Evolutionary conservation across 1,284 basidiomycete genomes (phyloP).

Genomic region (Sporisorium sorghi): DNA sequence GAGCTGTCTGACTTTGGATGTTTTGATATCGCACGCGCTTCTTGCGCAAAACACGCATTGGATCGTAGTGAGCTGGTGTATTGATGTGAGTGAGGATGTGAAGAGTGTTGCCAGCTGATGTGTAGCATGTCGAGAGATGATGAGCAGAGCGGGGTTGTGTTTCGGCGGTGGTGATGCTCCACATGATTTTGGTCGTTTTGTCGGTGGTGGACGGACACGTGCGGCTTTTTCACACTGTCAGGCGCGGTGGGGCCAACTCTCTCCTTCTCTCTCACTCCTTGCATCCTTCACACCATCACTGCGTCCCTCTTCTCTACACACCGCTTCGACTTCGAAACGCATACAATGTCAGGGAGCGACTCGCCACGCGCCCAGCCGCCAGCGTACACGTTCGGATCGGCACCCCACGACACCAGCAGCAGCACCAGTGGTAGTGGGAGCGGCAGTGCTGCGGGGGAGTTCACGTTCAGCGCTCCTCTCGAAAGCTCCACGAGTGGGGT

Average conservation of each 20-base stretch:
- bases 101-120: too few relatives aligned
- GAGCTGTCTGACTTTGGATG: slow-evolving; percentile 5
- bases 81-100: too few relatives aligned
- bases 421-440: background rate
- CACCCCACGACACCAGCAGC: background rate
- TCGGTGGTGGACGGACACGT: background rate
- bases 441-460: background rate
- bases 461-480: background rate
- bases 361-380: background rate
- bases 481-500: background rate
- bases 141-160: background rate
- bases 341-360: background rate
- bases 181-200: too few relatives aligned
- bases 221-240: background rate
- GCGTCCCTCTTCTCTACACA: too few relatives aligned
- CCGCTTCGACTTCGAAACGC: background rate
- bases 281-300: background rate
- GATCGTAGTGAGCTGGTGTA: background rate
- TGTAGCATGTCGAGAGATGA: background rate
- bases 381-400: background rate
- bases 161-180: slow-evolving; percentile 1
- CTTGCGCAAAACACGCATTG: slow-evolving; percentile 1
- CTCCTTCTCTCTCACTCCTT: background rate
- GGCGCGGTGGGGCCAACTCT: background rate
- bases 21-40: background rate